Conservation (phyloP, 1,284 basidiomycete species). For the Sparassis latifolia region DNA sequence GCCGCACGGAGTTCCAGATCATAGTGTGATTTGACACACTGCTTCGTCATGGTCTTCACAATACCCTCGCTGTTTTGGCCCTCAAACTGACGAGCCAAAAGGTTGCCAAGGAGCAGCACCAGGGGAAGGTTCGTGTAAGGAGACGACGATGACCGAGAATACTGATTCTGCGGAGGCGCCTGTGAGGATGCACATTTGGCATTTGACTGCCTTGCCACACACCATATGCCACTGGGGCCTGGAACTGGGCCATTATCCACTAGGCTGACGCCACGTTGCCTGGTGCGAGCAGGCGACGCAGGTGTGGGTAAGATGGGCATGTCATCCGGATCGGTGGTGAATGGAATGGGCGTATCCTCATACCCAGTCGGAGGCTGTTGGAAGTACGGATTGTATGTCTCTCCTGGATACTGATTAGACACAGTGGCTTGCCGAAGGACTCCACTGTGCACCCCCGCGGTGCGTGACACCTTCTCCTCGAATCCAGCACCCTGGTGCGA, state of each 20-base stretch:
- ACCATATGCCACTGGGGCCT: constrained; percentile 64
- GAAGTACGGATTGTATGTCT: constrained; percentile 48
- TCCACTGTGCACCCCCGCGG: constrained; percentile 29
- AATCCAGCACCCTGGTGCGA: constrained; percentile 15
- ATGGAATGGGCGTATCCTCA: constrained; percentile 31
- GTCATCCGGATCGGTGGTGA: constrained; percentile 32
- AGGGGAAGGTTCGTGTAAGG: constrained; percentile 47
- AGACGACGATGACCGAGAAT: constrained; percentile 55
- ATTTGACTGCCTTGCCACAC: constrained; percentile 52
- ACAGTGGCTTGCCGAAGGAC: constrained; percentile 36
- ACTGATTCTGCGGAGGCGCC: constrained; percentile 55
- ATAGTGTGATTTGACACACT: constrained; percentile 98
- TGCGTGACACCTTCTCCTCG: constrained; percentile 37
- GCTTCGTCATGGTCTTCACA: constrained; percentile 97
- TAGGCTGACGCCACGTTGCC: constrained; percentile 59
- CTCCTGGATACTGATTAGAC: constrained; percentile 37
- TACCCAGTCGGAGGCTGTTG: constrained; percentile 30
- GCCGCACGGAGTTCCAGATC: no score
- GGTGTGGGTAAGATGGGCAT: constrained; percentile 17
- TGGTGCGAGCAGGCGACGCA: constrained; percentile 10
- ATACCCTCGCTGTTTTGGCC: constrained; percentile 92
- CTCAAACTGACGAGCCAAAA: constrained; percentile 97
- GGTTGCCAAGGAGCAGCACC: no score
- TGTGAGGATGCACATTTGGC: constrained; percentile 55
- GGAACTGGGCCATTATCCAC: constrained; percentile 78